A percentile compares a stretch with the other conserved stretches of the same genome.
Evolutionary conservation across 805 yeast genomes (phyloP).

Genomic region (Candida khao-thaluensis): DNA sequence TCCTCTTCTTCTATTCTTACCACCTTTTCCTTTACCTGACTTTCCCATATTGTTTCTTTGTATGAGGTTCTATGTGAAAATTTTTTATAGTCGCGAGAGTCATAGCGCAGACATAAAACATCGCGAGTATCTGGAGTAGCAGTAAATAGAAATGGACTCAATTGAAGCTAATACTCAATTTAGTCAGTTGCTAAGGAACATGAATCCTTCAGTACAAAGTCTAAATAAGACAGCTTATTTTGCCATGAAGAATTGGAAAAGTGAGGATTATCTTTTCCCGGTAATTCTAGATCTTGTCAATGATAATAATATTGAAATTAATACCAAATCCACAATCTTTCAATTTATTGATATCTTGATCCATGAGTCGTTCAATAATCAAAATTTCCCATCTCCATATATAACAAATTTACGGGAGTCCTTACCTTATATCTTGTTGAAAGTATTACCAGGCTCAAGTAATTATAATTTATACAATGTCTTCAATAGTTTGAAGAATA

Average conservation of each 20-base stretch:
- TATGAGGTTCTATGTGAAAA: slow-evolving; percentile 1
- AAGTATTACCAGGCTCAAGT: slow-evolving; percentile 37
- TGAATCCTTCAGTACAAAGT: slow-evolving; percentile 63
- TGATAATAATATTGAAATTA: slow-evolving; percentile 49
- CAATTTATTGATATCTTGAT: slow-evolving; percentile 68
- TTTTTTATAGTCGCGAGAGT: slow-evolving; percentile 3
- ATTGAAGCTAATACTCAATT: slow-evolving; percentile 83
- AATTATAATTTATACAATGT: slow-evolving; percentile 38
- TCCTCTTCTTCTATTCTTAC: slow-evolving; percentile 97
- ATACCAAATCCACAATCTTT: slow-evolving; percentile 62
- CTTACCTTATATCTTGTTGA: slow-evolving; percentile 33
- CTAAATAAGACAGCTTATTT: slow-evolving; percentile 53
- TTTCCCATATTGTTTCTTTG: slow-evolving; percentile 55
- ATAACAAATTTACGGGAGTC: slow-evolving; percentile 31
- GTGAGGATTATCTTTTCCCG: slow-evolving; percentile 67
- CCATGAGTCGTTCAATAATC: slow-evolving; percentile 32
- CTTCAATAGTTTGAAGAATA: slow-evolving; percentile 34
- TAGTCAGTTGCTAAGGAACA: slow-evolving; percentile 57
- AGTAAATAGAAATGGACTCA: slow-evolving; percentile 62
- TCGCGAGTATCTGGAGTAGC: background rate
- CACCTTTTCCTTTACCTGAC: slow-evolving; percentile 77
- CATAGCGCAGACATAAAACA: background rate
- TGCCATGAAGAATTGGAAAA: slow-evolving; percentile 55
- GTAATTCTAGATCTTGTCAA: slow-evolving; percentile 61
- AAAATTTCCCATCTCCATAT: slow-evolving; percentile 36